Base-by-base conservation (phyloP, 495 filamentous ascomycete species). In the Aspergillus baeticus region DNA sequence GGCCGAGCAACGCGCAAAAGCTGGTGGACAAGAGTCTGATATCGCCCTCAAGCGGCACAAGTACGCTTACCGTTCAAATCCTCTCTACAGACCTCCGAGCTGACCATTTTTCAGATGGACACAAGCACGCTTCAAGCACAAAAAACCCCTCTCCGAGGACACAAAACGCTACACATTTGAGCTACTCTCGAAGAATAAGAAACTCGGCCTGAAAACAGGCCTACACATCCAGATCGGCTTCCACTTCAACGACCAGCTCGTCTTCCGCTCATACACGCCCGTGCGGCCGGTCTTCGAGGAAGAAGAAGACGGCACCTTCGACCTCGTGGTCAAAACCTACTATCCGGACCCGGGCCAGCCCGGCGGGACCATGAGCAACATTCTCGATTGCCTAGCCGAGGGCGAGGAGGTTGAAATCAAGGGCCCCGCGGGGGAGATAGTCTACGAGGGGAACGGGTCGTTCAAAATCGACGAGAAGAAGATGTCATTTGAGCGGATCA, bases 181-280 rank as follows among this genome's bases (percentile, higher is more conserved):
- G 15, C 66, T 80, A 6, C 75, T 76, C 3, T 57, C 57, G 10
- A 18, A 60, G 1, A 29, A 62, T 13, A 56, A 63, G 17, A 64
- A 69, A 3, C 64, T 81, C 1, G 75, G 77, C 7, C 65, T 79
- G 1, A 70, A 70, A 13, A 74, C 63, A 10, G 73, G 75, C 20
- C 75, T 78, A 50, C 75, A 79, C 51, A 50, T 79, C n/a, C 66
- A 65, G 10, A 64, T 79, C 22, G 64, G 66, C 4, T 69, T 72
- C 18, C 61, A 66, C 22, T 67, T 77, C 23, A 52, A 70, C 45
- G 76, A 74, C 22, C 63, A 69, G 36, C 46, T 65, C 3, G 66
- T 78, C n/a, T 60, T 69, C 13, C 62, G 76, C 11, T 68, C 71
- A 0, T 79, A 76, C 62, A 78, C 75, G 0, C 76, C 76, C n/a